Evolutionary conservation across 2,329 filamentous ascomycete species (phyloP).

Genomic region (Emericellopsis cladophorae): DNA sequence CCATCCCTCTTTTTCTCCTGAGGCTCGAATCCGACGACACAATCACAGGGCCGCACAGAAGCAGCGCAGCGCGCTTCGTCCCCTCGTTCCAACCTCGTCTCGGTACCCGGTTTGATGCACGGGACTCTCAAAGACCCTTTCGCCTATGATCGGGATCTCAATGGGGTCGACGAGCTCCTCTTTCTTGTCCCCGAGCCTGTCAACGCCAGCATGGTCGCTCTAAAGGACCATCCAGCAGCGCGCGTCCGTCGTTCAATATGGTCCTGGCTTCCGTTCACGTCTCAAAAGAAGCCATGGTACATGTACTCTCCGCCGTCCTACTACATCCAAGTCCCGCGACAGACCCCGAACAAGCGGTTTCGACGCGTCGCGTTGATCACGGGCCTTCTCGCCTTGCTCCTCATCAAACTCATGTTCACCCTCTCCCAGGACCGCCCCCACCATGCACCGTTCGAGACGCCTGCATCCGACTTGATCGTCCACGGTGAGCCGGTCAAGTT

Average conservation of each 20-base stretch:
- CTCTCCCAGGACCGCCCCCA: background rate
- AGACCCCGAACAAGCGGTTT: constrained; percentile 1
- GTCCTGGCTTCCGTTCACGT: background rate
- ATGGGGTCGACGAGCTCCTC: too few relatives aligned
- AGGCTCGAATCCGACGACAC: too few relatives aligned
- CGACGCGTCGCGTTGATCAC: constrained; percentile 1
- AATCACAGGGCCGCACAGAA: too few relatives aligned
- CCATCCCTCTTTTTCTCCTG: background rate
- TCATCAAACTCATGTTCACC: background rate
- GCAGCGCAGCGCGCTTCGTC: too few relatives aligned
- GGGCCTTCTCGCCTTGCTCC: background rate
- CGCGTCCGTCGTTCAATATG: background rate
- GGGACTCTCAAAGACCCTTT: too few relatives aligned
- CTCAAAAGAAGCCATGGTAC: constrained; percentile 1
- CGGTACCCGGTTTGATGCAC: too few relatives aligned
- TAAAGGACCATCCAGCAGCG: background rate
- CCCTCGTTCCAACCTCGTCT: too few relatives aligned
- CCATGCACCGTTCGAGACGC: constrained; percentile 2
- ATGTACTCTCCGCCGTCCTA: background rate
- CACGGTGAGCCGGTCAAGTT: constrained; percentile 3
- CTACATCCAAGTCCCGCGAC: background rate
- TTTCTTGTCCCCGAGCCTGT: background rate
- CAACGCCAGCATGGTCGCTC: background rate
- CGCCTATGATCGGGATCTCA: too few relatives aligned
- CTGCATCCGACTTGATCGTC: constrained; percentile 2